Conservation (phyloP, 2,329 filamentous ascomycete species). For the Orbilia brochopaga region DNA sequence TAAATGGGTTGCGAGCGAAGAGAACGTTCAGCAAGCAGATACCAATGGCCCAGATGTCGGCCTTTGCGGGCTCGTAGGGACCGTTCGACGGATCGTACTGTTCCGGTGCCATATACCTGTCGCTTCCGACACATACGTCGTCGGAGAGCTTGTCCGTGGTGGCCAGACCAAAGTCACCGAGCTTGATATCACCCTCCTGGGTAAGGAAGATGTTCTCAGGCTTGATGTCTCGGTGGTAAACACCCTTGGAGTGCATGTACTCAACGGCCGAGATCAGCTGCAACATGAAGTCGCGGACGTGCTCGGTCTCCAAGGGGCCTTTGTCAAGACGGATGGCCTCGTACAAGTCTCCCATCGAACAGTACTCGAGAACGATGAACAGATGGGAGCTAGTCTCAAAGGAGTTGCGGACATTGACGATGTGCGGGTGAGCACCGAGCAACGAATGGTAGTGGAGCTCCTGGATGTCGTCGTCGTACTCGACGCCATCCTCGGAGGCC, state of each 20-base stretch:
- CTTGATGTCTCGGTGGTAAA: slow-evolving; percentile 94
- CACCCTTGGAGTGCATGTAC: slow-evolving; percentile 73
- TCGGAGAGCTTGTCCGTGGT: slow-evolving; percentile 88
- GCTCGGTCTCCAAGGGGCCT: slow-evolving; percentile 90
- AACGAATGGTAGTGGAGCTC: slow-evolving; percentile 74
- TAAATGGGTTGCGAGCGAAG: slow-evolving; percentile 96
- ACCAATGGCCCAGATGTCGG: slow-evolving; percentile 96
- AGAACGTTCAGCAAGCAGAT: slow-evolving; percentile 96
- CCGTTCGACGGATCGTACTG: slow-evolving; percentile 84
- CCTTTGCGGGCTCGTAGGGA: slow-evolving; percentile 90
- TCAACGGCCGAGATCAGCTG: slow-evolving; percentile 60
- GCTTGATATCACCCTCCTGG: slow-evolving; percentile 85
- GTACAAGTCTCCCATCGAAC: slow-evolving; percentile 92
- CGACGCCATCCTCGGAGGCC: slow-evolving; percentile 66
- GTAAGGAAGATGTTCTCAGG: slow-evolving; percentile 86
- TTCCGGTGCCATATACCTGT: slow-evolving; percentile 98
- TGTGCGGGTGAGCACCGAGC: slow-evolving; percentile 81
- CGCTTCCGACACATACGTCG: slow-evolving; percentile 92
- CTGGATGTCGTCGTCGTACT: slow-evolving; percentile 72
- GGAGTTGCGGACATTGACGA: slow-evolving; percentile 87
- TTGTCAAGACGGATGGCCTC: slow-evolving; percentile 90
- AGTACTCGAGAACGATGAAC: slow-evolving; percentile 94
- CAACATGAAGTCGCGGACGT: slow-evolving; percentile 96
- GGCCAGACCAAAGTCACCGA: slow-evolving; percentile 93
- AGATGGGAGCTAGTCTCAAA: slow-evolving; percentile 91